Evolutionary conservation across 2,329 filamentous ascomycete genomes (phyloP), one percentile per base, ranked within the genome.

Genomic region (Blastomyces silverae): DNA sequence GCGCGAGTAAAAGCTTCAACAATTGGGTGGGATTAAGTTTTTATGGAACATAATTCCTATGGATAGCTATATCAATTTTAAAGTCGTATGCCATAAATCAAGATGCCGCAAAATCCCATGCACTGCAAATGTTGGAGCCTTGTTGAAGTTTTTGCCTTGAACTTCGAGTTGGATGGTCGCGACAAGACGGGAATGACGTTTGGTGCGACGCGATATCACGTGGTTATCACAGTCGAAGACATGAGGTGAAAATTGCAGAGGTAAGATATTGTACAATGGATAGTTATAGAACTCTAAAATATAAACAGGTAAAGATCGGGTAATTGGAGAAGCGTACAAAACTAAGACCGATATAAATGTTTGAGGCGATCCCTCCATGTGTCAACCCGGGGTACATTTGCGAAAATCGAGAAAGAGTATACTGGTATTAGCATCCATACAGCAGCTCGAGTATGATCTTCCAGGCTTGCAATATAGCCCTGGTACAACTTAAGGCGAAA

Each of bases 371-470:
- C 17, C 28, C 53, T 34, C 17, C 10, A 44, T 17, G 42, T 5
- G 42, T 44, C 15, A 44, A 17, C 17, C 28, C 2, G 25, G 31
- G n/a, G 5, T 20, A 31, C 7, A 57, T 28, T 11, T 42, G 22
- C 4, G 37, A n/a, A 44, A 15, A n/a, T 10, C 10, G 34, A 17
- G 11, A n/a, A 3, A 15, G 46, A 37, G n/a, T 57, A 57, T 57
- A 37, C 22, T 57, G 53, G 53, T n/a, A 37, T 37, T 57, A 37
- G 34, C 31, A 57, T 46, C 39, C 22, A 60, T 58, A 37, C 3
- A 58, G 17, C 22, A 60, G 57, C 37, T 48, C 42, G 44, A 61
- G 50, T 17, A 61, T 31, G 25, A 44, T 17, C 39, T 31, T 46
- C 44, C 57, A 42, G 17, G 20, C 37, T 31, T 46, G 39, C 39